phyloP scores from a whole-genome alignment of 2,329 filamentous ascomycete species.

The Xylaria sp. region DNA sequence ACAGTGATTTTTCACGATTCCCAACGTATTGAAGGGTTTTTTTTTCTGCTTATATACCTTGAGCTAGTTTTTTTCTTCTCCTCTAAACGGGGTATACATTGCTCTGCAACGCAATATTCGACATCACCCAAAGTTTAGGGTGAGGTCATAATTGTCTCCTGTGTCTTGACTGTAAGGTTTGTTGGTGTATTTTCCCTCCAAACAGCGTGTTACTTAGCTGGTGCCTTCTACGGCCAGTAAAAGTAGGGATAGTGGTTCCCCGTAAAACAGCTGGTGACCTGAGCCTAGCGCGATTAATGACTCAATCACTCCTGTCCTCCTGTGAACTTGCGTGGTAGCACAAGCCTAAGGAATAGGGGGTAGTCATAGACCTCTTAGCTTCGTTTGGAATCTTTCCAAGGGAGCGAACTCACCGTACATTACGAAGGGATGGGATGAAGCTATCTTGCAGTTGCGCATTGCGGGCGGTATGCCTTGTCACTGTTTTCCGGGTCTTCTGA shows the following conservation, averaged over 20 bases:
- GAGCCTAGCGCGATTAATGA: constrained; percentile 30
- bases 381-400: background rate
- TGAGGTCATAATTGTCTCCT: background rate
- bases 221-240: background rate
- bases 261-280: constrained; percentile 23
- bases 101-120: background rate
- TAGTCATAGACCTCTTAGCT: background rate
- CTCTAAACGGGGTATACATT: background rate
- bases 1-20: background rate
- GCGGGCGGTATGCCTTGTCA: background rate
- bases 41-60: background rate
- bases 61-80: background rate
- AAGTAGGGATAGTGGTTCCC: constrained; percentile 18
- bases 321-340: constrained; percentile 14
- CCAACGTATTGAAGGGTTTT: background rate
- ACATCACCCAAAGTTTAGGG: background rate
- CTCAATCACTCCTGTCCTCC: constrained; percentile 25
- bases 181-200: background rate
- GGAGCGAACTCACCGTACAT: background rate
- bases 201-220: background rate
- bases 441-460: background rate
- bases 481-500: background rate
- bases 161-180: background rate
- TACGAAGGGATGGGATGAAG: background rate
- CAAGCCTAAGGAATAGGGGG: background rate